Conservation (phyloP, 768 basidiomycete species). For the Rhodotorula diobovata region DNA sequence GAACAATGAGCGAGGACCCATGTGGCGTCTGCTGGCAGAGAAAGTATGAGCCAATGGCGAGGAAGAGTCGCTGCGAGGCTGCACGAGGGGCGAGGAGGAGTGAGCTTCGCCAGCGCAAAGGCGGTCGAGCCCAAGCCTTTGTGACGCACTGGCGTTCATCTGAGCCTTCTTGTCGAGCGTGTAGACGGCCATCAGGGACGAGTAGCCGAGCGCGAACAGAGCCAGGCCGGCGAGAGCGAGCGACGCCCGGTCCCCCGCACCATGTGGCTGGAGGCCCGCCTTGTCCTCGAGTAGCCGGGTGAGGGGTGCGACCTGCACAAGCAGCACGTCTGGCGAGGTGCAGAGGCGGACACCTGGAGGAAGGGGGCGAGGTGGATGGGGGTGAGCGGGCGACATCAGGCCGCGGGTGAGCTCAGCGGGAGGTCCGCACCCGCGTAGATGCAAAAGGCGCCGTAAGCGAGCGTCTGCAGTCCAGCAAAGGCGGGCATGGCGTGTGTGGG, state of each 20-base stretch:
- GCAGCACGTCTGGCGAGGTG: background rate
- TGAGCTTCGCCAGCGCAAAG: background rate
- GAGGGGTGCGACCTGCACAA: background rate
- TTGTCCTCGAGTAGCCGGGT: background rate
- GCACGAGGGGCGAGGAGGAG: background rate
- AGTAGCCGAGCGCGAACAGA: background rate
- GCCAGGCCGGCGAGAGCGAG: background rate
- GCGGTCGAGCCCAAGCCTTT: no score
- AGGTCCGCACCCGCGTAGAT: background rate
- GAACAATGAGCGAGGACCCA: conserved; percentile 8
- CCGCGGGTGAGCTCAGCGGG: background rate
- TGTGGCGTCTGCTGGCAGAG: background rate
- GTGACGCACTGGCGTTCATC: conserved; percentile 21
- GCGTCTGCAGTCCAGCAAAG: background rate
- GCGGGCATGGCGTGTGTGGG: background rate
- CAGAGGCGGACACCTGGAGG: background rate
- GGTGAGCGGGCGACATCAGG: no score
- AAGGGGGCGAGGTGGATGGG: no score
- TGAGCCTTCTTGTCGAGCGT: conserved; percentile 29
- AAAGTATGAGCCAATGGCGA: conserved; percentile 2
- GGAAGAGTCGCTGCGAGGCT: conserved; percentile 20
- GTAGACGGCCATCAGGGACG: conserved; percentile 6
- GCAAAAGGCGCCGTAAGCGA: background rate
- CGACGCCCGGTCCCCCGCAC: background rate
- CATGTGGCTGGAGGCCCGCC: background rate